Evolutionary conservation across 495 filamentous ascomycete genomes (phyloP).

Genomic region (Podospora fimiseda): DNA sequence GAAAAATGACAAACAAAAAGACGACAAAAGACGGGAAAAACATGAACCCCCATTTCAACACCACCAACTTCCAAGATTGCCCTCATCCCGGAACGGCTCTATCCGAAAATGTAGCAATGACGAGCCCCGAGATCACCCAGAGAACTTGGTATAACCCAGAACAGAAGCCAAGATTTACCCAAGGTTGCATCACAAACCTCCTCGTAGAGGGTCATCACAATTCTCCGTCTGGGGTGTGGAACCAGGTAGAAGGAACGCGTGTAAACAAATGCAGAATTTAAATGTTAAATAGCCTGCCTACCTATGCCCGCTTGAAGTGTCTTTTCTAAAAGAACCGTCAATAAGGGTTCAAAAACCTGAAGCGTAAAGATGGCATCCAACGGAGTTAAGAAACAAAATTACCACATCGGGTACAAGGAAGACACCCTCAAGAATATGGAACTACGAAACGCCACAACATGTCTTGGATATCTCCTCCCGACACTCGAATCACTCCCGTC

Average conservation of each 20-base stretch:
- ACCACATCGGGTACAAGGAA: conserved; percentile 12
- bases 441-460: conserved; percentile 8
- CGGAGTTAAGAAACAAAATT: not conserved
- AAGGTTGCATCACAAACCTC: not conserved
- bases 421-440: conserved; percentile 10
- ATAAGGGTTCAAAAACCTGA: not conserved
- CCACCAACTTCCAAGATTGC: no score
- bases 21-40: no score
- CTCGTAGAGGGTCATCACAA: not conserved
- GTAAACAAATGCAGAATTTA: no score
- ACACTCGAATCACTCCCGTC: conserved; percentile 10
- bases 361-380: not conserved
- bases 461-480: conserved; percentile 8
- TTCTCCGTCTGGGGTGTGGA: no score
- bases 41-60: no score
- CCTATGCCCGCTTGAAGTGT: no score
- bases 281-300: no score
- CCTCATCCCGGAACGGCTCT: no score
- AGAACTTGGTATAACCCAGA: not conserved
- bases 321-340: not conserved
- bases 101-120: no score
- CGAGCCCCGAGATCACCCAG: not conserved
- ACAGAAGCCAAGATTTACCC: not conserved
- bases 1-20: no score
- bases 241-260: no score